phyloP scores from a whole-genome alignment of 352 stramenopile genomes.

The Achlya hypogyna region DNA sequence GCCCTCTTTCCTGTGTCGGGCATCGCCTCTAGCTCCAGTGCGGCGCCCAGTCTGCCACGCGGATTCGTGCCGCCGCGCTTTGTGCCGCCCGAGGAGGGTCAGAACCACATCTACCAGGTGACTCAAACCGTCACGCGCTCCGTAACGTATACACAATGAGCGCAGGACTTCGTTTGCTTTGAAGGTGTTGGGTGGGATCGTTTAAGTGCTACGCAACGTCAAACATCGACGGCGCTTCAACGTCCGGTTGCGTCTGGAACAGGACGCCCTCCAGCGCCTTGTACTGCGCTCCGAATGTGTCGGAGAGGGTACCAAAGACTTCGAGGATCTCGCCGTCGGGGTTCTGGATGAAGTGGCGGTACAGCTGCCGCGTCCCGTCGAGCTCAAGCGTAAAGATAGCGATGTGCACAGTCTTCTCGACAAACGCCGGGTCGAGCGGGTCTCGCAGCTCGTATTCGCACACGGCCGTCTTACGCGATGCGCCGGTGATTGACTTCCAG shows the following conservation, averaged over 20 bases:
- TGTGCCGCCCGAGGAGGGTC: conserved; percentile 5
- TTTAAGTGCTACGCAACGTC: not conserved
- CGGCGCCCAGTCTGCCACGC: not conserved
- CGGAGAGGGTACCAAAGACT: conserved; percentile 49
- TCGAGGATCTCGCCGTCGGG: conserved; percentile 79
- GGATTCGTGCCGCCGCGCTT: not conserved
- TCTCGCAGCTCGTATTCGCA: conserved; percentile 72
- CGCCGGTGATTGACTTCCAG: conserved; percentile 51
- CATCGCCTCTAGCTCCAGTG: not conserved
- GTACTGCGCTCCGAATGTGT: conserved; percentile 34
- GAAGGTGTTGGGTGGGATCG: no score
- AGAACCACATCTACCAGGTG: conserved; percentile 13
- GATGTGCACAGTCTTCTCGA: conserved; percentile 65
- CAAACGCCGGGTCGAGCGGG: conserved; percentile 47
- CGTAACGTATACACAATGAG: conserved; percentile 15
- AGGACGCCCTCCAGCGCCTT: conserved; percentile 18
- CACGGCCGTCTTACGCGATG: conserved; percentile 67
- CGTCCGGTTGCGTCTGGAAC: conserved; percentile 15
- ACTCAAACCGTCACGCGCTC: conserved; percentile 15
- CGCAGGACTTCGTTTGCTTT: not conserved
- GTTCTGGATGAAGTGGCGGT: conserved; percentile 83
- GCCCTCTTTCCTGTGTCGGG: not conserved
- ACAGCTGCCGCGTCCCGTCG: conserved; percentile 42
- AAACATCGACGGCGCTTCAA: not conserved
- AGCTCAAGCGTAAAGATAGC: conserved; percentile 73